phyloP scores from a whole-genome alignment of 2,329 filamentous ascomycete genomes.

The Podosphaera fusca region DNA sequence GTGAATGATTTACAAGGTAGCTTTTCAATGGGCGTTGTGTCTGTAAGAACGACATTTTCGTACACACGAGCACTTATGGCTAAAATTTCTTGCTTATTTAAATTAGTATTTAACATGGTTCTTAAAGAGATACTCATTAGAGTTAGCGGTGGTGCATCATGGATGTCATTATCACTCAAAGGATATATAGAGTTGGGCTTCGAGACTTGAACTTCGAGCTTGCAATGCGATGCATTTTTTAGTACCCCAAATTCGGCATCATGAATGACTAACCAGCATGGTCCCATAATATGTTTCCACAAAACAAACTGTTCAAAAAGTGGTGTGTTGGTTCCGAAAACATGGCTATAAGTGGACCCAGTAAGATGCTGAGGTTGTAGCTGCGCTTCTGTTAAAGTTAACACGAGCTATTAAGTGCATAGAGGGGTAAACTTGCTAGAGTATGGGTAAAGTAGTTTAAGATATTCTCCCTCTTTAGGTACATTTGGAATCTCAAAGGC shows the following conservation, averaged over 20 bases:
- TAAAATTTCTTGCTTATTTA: slow-evolving; percentile 91
- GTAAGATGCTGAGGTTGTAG: slow-evolving; percentile 40
- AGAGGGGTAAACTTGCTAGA: slow-evolving; percentile 29
- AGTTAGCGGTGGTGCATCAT: slow-evolving; percentile 69
- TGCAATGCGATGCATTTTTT: slow-evolving; percentile 91
- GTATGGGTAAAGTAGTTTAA: slow-evolving; percentile 93
- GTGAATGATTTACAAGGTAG: slow-evolving; percentile 82
- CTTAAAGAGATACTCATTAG: slow-evolving; percentile 88
- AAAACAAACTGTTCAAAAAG: slow-evolving; percentile 96
- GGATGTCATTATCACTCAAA: slow-evolving; percentile 52
- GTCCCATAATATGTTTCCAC: slow-evolving; percentile 98
- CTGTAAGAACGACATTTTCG: slow-evolving; percentile 65
- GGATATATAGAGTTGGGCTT: slow-evolving; percentile 56
- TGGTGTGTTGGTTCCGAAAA: slow-evolving; percentile 82
- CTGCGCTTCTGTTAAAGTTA: slow-evolving; percentile 28
- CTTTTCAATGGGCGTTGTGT: slow-evolving; percentile 73
- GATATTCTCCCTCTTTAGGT: slow-evolving; percentile 71
- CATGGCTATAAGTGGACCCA: slow-evolving; percentile 79
- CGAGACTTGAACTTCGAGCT: slow-evolving; percentile 65
- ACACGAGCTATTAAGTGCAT: background rate
- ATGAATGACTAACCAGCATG: slow-evolving; percentile 86
- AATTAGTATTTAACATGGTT: slow-evolving; percentile 69
- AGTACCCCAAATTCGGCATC: slow-evolving; percentile 63
- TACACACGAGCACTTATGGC: slow-evolving; percentile 83
- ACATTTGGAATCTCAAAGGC: slow-evolving; percentile 79